Evolutionary conservation across 768 basidiomycete species (phyloP), one percentile per base, ranked within the genome.

Genomic region (Auricularia heimuer): DNA sequence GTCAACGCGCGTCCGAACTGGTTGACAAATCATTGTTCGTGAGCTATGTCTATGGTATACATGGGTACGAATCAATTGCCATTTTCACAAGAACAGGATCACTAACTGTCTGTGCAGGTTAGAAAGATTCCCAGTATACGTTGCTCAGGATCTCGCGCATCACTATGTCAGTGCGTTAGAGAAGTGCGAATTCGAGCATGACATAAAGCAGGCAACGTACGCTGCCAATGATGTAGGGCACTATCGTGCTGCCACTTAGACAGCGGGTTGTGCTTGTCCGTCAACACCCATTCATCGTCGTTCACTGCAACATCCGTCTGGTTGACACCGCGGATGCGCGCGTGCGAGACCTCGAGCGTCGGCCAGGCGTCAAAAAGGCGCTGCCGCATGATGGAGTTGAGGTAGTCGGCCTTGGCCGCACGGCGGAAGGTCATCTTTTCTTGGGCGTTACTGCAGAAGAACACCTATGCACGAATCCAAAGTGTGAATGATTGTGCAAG

Each of bases 211-310:
- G 6, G 47, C 47, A 18, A 21, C 87, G 68, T 71, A 89, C 89
- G 73, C 66, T 80, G 80, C 94, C 94, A 97, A 70, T 93, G 92
- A 54, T 85, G 81, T 56, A 85, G 67, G 1, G 86, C 85, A 68
- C 84, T 84, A 42, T 77, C 78, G 34, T 82, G 75, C 73, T 94
- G 92, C 79, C 89, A 83, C 44, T 80, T 78, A 37, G 82, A 82
- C 65, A 94, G 74, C 35, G 80, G 79, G 70, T 90, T 90, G 45
- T 80, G 75, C 51, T 72, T 71, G 75, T 94, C 90, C 0, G 80
- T 85, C 64, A 94, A 70, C 51, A 90, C 73, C 65, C 82, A 83
- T 51, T 76, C 70, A 4, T 74, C 70, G 18, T 75, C 74, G 44
- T 77, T 74, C 3, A 80, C 73, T 61, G 79, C 77, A 33, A 77